A percentile compares a stretch with the other conserved stretches of the same genome.
Evolutionary conservation across 768 basidiomycete species (phyloP).

Genomic region (Neoboletus subvelutipes): DNA sequence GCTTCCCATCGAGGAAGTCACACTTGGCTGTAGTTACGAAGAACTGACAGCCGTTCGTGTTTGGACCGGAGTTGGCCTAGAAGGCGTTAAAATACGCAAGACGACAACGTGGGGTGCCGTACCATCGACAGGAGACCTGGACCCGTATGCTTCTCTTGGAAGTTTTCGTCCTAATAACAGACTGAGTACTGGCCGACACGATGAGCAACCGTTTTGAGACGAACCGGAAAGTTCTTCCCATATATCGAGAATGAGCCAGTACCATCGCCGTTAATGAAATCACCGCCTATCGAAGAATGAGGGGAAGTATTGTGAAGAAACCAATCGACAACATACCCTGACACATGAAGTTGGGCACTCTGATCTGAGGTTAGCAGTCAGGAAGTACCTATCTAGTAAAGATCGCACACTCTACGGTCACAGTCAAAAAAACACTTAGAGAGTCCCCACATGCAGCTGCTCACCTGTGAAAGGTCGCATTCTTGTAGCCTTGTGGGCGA

Average conservation of each 20-base stretch:
- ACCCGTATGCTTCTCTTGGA: conserved; percentile 81
- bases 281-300: conserved; percentile 60
- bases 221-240: conserved; percentile 87
- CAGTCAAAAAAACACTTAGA: conserved; percentile 9
- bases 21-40: conserved; percentile 96
- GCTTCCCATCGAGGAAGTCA: conserved; percentile 93
- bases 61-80: conserved; percentile 92
- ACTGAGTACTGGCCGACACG: background rate
- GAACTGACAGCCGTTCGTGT: conserved; percentile 97
- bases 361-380: conserved; percentile 30
- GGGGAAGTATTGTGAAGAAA: background rate
- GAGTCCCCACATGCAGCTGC: conserved; percentile 20
- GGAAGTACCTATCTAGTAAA: conserved; percentile 1
- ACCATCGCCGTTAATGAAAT: conserved; percentile 93
- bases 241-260: conserved; percentile 98
- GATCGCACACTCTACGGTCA: conserved; percentile 63
- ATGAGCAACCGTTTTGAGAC: conserved; percentile 16
- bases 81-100: conserved; percentile 1
- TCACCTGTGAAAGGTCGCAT: conserved; percentile 89
- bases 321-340: conserved; percentile 54
- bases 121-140: conserved; percentile 94
- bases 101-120: conserved; percentile 9
- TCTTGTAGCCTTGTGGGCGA: conserved; percentile 88
- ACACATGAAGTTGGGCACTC: conserved; percentile 94
- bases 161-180: conserved; percentile 82